These are phyloP conservation scores for Mycena sanguinolenta DNA, from an alignment of 768 basidiomycete species.

Conservation along the genomic window DNA sequence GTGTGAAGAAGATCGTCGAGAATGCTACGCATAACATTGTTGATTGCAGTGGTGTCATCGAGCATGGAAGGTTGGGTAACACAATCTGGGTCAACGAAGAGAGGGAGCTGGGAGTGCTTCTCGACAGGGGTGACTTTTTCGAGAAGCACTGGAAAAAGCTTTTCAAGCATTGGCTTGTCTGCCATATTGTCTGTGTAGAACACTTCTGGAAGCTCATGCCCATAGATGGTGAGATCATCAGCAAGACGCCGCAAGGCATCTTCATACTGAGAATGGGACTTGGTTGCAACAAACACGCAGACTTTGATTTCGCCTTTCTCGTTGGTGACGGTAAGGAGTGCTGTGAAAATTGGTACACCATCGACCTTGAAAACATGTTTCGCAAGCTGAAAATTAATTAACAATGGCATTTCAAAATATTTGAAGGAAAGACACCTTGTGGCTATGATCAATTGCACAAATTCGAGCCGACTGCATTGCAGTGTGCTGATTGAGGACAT, in stretches of 20 bases:
- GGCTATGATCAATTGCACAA: constrained; percentile 43
- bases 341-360: constrained; percentile 43
- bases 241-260: constrained; percentile 1
- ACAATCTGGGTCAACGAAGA: too few species aligned
- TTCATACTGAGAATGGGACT: constrained; percentile 22
- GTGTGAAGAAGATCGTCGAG: too few species aligned
- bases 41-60: too few species aligned
- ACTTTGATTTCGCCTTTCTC: constrained; percentile 41
- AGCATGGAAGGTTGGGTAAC: too few species aligned
- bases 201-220: constrained; percentile 1
- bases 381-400: constrained; percentile 32
- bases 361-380: constrained; percentile 45
- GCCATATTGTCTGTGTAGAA: constrained; percentile 18
- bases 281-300: constrained; percentile 22
- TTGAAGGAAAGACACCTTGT: constrained; percentile 15
- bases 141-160: neutral
- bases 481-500: constrained; percentile 42
- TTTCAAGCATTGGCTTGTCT: constrained; percentile 7
- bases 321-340: constrained; percentile 45
- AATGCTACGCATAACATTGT: too few species aligned
- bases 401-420: neutral
- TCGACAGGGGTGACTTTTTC: neutral
- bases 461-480: constrained; percentile 39
- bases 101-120: neutral
- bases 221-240: neutral